Evolutionary conservation across 768 basidiomycete genomes (phyloP), one percentile per base, ranked within the genome.

Genomic region (Calocybe gangraenosa): DNA sequence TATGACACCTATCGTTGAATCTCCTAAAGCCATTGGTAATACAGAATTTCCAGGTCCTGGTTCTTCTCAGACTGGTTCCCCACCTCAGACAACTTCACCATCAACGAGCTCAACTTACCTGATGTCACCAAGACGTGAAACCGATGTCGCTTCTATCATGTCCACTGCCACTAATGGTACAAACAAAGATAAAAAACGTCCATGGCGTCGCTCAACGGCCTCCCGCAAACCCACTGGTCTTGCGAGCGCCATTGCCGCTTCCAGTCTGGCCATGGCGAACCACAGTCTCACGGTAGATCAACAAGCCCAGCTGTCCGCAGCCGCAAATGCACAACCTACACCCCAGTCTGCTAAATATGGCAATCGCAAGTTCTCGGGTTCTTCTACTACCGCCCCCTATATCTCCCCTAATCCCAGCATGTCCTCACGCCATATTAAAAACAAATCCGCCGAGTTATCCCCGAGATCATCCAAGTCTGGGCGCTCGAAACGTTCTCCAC

Each of bases 241-340:
- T n/a, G 84, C 85, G 3, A 72, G 74, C 41, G 84, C 83, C 1
- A 71, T 85, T 40, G 82, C 84, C 1, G 78, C 81, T 2, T 79
- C 80, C 14, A 80, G 83, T 14, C 65, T 83, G 22, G 75, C 81
- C 37, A 84, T 87, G 75, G 78, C 79, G 9, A 78, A 80, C 50
- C 67, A 79, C 0, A 68, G 68, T 1, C 59, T 80, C 44, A 69
- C 71, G 2, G 64, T 75, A 3, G 74, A 75, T 15, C 75, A 75
- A 13, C 68, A 70, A 37, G 64, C 70, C 11, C 70, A 69, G 30
- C 61, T 70, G 21, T 56, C 53, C 34, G 62, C 65, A 23, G 61
- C 62, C 31, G 48, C 45, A 21, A 47, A 38, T 32, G 37, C 48
- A 39, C 56, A 40, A 39, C 43, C 34, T 22, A 19, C 42, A 17